These are phyloP conservation scores for Tetrahymena malaccensis DNA, from an alignment of 73 alveolate species.

Conservation along the genomic window DNA sequence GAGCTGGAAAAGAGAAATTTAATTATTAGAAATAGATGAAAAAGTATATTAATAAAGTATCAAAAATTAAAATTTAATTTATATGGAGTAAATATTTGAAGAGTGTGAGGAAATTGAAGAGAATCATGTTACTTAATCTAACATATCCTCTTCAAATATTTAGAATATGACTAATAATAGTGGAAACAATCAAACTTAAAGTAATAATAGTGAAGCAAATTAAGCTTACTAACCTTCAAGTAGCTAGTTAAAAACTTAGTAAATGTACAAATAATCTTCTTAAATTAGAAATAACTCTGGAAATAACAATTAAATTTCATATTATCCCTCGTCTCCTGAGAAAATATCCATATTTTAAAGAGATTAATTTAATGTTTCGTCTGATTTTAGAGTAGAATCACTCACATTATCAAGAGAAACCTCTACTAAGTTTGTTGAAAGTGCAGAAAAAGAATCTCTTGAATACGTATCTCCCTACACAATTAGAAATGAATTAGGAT, in stretches of 20 bases:
- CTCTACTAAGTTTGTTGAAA: not conserved
- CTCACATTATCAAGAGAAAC: not conserved
- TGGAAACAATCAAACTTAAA: not conserved
- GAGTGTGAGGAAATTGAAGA: not conserved
- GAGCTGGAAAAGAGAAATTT: constrained; percentile 27
- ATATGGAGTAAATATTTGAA: not conserved
- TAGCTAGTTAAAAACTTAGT: not conserved
- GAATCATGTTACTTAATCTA: not conserved
- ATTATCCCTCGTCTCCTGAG: not conserved
- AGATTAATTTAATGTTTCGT: not conserved
- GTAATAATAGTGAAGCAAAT: not conserved
- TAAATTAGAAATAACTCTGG: not conserved
- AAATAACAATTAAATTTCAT: not conserved
- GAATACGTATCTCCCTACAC: constrained; percentile 43
- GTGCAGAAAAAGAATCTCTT: constrained; percentile 9
- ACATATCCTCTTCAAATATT: not conserved
- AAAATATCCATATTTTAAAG: not conserved
- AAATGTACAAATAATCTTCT: not conserved
- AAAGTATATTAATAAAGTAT: not conserved
- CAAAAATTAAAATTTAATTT: not conserved
- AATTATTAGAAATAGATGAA: not conserved
- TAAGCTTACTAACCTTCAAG: not conserved
- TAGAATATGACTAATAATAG: not conserved
- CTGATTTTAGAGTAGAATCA: not conserved
- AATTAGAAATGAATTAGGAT: constrained; percentile 35